Conservation (phyloP, 2,329 filamentous ascomycete species). For the Penicillium sp. region DNA sequence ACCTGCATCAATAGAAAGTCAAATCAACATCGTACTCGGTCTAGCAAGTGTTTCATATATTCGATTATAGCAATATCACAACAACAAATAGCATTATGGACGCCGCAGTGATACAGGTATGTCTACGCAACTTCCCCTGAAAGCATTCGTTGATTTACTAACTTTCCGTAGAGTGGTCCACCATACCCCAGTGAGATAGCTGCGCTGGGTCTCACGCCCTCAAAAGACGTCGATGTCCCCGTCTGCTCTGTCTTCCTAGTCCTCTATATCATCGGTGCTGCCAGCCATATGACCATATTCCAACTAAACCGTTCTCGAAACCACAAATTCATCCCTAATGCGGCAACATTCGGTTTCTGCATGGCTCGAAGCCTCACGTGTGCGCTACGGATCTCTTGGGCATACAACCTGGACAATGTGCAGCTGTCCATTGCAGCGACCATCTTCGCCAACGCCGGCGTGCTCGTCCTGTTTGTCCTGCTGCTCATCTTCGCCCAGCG, state of each 20-base stretch:
- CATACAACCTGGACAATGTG: conserved; percentile 42
- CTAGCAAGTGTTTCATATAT: background rate
- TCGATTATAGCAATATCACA: background rate
- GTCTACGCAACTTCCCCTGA: background rate
- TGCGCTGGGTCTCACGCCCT: conserved; percentile 48
- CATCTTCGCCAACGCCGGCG: conserved; percentile 69
- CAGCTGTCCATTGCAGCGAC: conserved; percentile 55
- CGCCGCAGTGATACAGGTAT: background rate
- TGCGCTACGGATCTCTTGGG: conserved; percentile 55
- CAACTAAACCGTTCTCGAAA: conserved; percentile 37
- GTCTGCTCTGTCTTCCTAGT: conserved; percentile 60
- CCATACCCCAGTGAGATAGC: conserved; percentile 31
- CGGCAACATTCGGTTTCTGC: conserved; percentile 46
- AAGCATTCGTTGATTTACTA: background rate
- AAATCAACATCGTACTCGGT: background rate
- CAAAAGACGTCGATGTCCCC: conserved; percentile 57
- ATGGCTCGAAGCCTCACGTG: conserved; percentile 47
- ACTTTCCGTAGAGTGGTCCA: conserved; percentile 13
- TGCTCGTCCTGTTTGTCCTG: conserved; percentile 70
- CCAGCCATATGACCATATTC: conserved; percentile 44
- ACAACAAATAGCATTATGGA: background rate
- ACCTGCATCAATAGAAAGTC: background rate
- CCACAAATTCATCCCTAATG: conserved; percentile 50
- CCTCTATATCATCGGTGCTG: conserved; percentile 41
- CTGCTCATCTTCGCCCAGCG: conserved; percentile 76